Base-by-base conservation (phyloP, 176 grass and related monocot genomes). In the Zea luxurians region DNA sequence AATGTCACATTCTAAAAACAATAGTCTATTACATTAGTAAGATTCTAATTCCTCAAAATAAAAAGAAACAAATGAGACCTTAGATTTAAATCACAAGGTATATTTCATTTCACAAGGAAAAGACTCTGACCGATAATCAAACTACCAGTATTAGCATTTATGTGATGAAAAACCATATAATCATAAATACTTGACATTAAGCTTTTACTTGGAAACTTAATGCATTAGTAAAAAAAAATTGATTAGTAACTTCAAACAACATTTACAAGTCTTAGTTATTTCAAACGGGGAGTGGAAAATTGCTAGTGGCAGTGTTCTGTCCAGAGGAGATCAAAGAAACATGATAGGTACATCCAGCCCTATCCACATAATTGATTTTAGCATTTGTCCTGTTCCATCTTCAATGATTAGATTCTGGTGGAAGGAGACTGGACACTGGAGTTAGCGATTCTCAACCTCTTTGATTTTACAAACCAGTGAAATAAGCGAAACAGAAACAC, bases 391-490 rank as follows among this genome's bases (percentile, higher is more conserved):
- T 6, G 41, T 42, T 42, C 41, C 41, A 42, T 42, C 41, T 42
- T 42, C 41, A 42, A 42, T 42, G 38, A 4, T 40, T 40, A 40
- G 41, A 42, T 42, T 42, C 41, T 42, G 41, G 41, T 42, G 41
- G 41, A 42, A 42, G 41, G 41, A 6, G 41, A 42, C 41, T 42
- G 41, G 4, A 42, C 41, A 42, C 4, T 42, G 41, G 45, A 81
- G 46, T 21, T 55, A 34, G 46, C 37, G 64, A 75, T 18, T 71
- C 37, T 72, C 68, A 73, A 58, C 27, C 27, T 64, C 66, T 71
- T 47, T 47, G 20, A 77, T 41, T 27, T 42, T 45, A 81, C 55
- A 81, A 1, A 62, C 18, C 35, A 75, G 68, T 36, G 9, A 68
- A 85, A 15, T 37, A 3, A 10, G 10, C 17, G 34, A 80, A 55